Base-by-base conservation (phyloP, 2,329 filamentous ascomycete species). In the Microdochium bolleyi region DNA sequence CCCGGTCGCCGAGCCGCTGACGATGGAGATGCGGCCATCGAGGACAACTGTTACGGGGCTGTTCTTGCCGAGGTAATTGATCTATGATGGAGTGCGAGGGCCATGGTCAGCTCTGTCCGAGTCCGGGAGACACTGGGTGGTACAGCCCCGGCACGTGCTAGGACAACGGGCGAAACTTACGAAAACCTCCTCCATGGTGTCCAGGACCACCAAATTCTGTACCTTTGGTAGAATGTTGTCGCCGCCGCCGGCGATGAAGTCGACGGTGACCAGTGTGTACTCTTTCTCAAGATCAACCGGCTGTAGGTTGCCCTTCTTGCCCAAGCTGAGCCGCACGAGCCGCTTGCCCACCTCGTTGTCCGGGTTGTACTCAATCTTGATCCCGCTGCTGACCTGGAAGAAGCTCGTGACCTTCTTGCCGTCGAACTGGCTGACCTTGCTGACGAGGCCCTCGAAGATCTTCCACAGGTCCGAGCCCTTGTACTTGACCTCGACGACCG, bases 161-260 rank as follows among this genome's bases (percentile, higher is more conserved):
- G 30, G 64, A 56, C 2, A 22, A 3, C 8, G 21, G 41, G 22
- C 3, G 22, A 22, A 21, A 46, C 41, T 46, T 46, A 69, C 66
- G 2, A 80, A 64, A 1, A 80, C 75, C 57, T 79, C 72, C 50
- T 77, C 77, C 56, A 79, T 67, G 0, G 74, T 75, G 54, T 79
- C 75, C 3, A 80, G 65, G 1, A 67, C 64, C 7, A 73, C 65
- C 19, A 73, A 67, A 62, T 64, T 57, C 5, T 65, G 61, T 1
- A 62, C 25, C 1, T 64, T 56, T 19, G 52, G 54, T 11, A 83
- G 74, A 61, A 85, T 79, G 60, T 84, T 85, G 59, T 87, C 84
- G 14, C 83, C 84, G 2, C 80, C 82, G 2, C 74, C 74, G 1
- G 82, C 80, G 0, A 87, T 57, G 58, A 85, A 87, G 59, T 86